Conservation (phyloP, 495 filamentous ascomycete species). For the Lichina pygmaea region DNA sequence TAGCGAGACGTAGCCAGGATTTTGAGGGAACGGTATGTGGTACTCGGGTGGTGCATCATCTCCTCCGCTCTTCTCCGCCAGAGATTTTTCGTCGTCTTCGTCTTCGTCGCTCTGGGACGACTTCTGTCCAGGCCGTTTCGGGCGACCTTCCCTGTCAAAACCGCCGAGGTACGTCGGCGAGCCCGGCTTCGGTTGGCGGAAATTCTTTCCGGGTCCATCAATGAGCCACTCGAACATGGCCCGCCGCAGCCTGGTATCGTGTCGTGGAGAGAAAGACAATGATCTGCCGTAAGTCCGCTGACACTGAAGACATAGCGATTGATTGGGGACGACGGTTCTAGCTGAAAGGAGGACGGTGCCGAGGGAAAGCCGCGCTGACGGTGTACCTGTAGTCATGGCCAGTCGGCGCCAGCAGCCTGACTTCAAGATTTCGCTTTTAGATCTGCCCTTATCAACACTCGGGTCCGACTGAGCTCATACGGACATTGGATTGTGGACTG, state of each 20-base stretch:
- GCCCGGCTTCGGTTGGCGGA: slow-evolving; percentile 27
- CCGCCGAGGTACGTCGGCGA: slow-evolving; percentile 38
- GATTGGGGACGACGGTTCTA: too few relatives aligned
- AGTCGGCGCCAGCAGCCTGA: too few relatives aligned
- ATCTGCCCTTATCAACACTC: too few relatives aligned
- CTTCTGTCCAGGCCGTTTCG: slow-evolving; percentile 5
- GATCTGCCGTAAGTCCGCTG: slow-evolving; percentile 6
- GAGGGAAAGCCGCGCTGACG: too few relatives aligned
- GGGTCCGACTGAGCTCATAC: too few relatives aligned
- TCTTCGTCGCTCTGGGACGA: slow-evolving; percentile 3
- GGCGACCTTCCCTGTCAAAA: slow-evolving; percentile 14
- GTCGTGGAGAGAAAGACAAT: slow-evolving; percentile 22
- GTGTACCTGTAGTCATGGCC: too few relatives aligned
- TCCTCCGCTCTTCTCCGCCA: slow-evolving; percentile 5
- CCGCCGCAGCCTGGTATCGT: slow-evolving; percentile 20
- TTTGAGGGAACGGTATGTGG: slow-evolving; percentile 42
- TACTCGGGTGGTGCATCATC: slow-evolving; percentile 1
- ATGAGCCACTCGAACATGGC: slow-evolving; percentile 39
- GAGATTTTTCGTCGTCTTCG: slow-evolving; percentile 4
- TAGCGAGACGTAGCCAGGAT: slow-evolving; percentile 41
- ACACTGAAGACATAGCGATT: background rate
- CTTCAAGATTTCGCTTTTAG: too few relatives aligned
- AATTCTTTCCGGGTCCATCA: slow-evolving; percentile 23
- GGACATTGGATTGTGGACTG: too few relatives aligned
- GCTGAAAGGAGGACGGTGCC: too few relatives aligned